Evolutionary conservation across 768 basidiomycete species (phyloP).

Genomic region (Myochromella boudieri): DNA sequence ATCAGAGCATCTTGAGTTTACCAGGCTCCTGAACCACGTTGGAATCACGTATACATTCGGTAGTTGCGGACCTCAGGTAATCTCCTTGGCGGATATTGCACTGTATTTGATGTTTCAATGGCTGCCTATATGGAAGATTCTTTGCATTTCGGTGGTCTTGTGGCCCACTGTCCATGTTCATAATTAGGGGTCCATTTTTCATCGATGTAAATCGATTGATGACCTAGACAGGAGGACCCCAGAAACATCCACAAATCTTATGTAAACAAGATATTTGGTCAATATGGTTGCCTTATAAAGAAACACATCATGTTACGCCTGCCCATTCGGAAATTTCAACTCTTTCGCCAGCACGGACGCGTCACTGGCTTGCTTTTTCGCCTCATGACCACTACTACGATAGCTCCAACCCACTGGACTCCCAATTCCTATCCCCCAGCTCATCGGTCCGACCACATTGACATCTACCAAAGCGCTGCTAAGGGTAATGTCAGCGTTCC

Average conservation of each 20-base stretch:
- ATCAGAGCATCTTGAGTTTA: too few species aligned
- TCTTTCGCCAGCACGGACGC: slow-evolving; percentile 17
- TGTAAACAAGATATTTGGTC: not conserved
- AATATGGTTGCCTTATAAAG: slow-evolving; percentile 18
- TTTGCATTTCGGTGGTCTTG: slow-evolving; percentile 8
- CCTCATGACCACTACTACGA: slow-evolving; percentile 23
- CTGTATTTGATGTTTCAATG: slow-evolving; percentile 3
- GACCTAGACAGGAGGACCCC: slow-evolving; percentile 11
- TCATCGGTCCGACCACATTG: slow-evolving; percentile 64
- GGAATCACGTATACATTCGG: not conserved
- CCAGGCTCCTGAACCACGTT: too few species aligned
- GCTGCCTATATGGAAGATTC: not conserved
- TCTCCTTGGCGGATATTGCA: not conserved
- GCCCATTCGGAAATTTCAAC: slow-evolving; percentile 13
- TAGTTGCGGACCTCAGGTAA: too few species aligned
- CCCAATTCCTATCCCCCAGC: slow-evolving; percentile 63
- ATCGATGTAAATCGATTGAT: slow-evolving; percentile 14
- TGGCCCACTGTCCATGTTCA: slow-evolving; percentile 5
- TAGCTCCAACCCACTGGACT: slow-evolving; percentile 49
- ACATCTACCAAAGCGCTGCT: slow-evolving; percentile 65
- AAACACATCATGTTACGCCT: slow-evolving; percentile 22
- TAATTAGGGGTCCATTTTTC: slow-evolving; percentile 11
- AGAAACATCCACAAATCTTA: slow-evolving; percentile 11
- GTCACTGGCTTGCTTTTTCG: slow-evolving; percentile 23
- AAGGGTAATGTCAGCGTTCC: slow-evolving; percentile 61